Conservation (phyloP, 345 rosid genomes). For the Streptanthus diversifolius region DNA sequence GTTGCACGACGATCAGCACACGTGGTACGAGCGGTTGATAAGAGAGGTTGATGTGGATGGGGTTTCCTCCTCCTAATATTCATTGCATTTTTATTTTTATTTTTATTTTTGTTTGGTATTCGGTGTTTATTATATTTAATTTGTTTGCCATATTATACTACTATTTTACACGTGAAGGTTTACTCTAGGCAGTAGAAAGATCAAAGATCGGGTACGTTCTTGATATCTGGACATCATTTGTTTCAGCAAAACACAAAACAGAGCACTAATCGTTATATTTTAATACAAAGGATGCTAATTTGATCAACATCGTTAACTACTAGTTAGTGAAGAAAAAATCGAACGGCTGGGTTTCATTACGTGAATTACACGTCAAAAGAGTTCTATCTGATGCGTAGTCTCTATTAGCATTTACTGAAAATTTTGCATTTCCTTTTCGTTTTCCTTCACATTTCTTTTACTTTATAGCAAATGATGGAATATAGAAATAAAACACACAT, state of each 20-base stretch:
- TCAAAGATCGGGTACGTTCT: not conserved
- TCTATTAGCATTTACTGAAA: constrained; percentile 9
- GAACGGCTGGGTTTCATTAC: constrained; percentile 8
- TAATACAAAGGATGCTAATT: not conserved
- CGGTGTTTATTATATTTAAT: not conserved
- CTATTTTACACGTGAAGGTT: constrained; percentile 16
- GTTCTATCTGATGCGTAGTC: not conserved
- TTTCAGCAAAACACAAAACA: not conserved
- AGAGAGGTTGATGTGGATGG: constrained; percentile 26
- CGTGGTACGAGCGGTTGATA: constrained; percentile 33
- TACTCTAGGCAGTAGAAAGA: not conserved
- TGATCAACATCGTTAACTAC: not conserved
- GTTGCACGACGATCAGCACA: constrained; percentile 36
- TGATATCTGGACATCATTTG: not conserved
- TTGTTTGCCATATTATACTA: not conserved
- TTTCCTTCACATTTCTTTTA: not conserved
- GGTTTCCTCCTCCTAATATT: not conserved
- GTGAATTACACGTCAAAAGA: constrained; percentile 15
- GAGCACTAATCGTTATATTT: not conserved
- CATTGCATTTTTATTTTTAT: not conserved
- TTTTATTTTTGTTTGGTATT: not conserved
- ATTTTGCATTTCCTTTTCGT: not conserved
- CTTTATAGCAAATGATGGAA: not conserved
- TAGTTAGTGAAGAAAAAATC: not conserved
- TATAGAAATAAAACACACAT: not conserved